Conservation (phyloP, 2,329 filamentous ascomycete species). For the Botrytis byssoidea region DNA sequence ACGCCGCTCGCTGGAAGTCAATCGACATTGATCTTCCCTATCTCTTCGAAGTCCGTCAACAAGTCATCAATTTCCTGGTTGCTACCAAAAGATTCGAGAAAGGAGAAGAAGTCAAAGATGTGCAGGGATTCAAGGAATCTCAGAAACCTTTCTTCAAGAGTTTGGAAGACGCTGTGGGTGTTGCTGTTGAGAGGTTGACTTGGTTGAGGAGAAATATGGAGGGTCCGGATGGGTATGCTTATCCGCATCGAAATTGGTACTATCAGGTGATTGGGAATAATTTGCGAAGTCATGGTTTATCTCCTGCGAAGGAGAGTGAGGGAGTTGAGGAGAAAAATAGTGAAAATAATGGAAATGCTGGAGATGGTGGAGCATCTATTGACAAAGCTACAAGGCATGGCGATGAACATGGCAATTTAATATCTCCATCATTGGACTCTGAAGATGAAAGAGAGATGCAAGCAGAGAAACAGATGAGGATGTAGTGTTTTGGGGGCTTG, state of each 20-base stretch:
- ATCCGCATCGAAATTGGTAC: background rate
- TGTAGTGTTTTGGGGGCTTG: background rate
- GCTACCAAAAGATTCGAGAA: background rate
- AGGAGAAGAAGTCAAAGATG: background rate
- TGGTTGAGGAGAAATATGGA: background rate
- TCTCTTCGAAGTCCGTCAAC: background rate
- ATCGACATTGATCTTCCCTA: background rate
- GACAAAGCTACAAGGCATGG: background rate
- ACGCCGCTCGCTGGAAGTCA: background rate
- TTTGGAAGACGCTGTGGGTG: background rate
- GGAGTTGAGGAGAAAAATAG: too few relatives aligned
- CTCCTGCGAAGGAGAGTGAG: too few relatives aligned
- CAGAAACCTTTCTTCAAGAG: background rate
- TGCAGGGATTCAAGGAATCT: background rate
- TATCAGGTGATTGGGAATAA: conserved; percentile 7
- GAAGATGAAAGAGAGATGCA: background rate
- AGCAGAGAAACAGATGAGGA: background rate
- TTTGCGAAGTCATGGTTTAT: background rate
- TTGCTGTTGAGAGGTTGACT: background rate
- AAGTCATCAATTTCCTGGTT: background rate
- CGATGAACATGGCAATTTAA: background rate
- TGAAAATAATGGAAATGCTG: too few relatives aligned
- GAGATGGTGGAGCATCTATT: background rate
- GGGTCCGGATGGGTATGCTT: background rate
- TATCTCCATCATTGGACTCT: background rate